These are phyloP conservation scores for Cucurbita pepo DNA, from an alignment of 306 rosid species.

Conservation along the genomic window DNA sequence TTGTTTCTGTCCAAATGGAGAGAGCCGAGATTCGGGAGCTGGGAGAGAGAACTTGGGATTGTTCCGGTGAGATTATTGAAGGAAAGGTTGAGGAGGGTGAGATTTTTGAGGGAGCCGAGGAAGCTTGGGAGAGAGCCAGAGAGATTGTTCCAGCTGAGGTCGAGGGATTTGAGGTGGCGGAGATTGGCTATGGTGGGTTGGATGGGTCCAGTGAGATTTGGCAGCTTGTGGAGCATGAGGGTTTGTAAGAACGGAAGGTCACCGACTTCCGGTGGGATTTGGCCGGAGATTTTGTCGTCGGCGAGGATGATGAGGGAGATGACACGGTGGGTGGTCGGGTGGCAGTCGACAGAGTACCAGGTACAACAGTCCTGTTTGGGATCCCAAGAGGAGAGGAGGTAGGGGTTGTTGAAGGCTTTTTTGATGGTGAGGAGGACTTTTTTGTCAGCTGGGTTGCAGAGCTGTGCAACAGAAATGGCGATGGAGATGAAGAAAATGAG, in stretches of 20 bases:
- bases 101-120: constrained; percentile 35
- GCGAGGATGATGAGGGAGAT: constrained; percentile 23
- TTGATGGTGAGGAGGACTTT: constrained; percentile 52
- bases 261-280: constrained; percentile 47
- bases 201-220: constrained; percentile 46
- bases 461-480: constrained; percentile 21
- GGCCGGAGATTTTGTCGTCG: constrained; percentile 22
- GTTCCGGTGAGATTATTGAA: constrained; percentile 41
- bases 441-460: constrained; percentile 54
- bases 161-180: constrained; percentile 21
- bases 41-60: constrained; percentile 47
- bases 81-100: constrained; percentile 14
- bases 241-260: constrained; percentile 41
- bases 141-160: constrained; percentile 31
- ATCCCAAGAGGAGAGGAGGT: constrained; percentile 48
- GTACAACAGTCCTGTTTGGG: constrained; percentile 43
- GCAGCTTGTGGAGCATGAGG: constrained; percentile 33
- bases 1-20: constrained; percentile 35
- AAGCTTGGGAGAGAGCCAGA: constrained; percentile 49
- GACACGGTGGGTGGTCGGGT: constrained; percentile 44
- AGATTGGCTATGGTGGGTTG: constrained; percentile 49
- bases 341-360: constrained; percentile 47
- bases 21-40: constrained; percentile 10
- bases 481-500: constrained; percentile 9
- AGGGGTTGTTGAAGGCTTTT: constrained; percentile 50